Conservation (phyloP, 2,329 filamentous ascomycete genomes). For the Colletotrichum sansevieriae region DNA sequence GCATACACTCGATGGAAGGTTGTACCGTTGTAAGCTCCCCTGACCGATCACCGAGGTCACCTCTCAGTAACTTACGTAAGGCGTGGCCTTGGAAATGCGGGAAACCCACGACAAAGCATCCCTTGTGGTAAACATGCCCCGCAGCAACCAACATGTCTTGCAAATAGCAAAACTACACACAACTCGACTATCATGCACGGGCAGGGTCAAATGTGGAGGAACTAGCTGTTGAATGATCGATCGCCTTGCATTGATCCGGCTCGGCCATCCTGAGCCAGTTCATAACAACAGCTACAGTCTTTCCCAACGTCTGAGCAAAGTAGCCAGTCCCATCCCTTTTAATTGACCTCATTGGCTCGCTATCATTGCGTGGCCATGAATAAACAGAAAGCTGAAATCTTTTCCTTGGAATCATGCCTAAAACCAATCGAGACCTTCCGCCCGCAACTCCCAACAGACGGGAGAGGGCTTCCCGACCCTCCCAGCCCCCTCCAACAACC, state of each 20-base stretch:
- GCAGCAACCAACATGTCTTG: neutral
- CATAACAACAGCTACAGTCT: slow-evolving; percentile 36
- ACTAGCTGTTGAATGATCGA: neutral
- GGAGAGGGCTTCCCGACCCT: slow-evolving; percentile 37
- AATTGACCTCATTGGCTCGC: slow-evolving; percentile 41
- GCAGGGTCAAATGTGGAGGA: neutral
- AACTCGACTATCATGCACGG: neutral
- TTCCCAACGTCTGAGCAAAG: slow-evolving; percentile 40
- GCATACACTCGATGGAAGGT: slow-evolving; percentile 14
- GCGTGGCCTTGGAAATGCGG: too few species aligned
- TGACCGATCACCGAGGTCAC: slow-evolving; percentile 4
- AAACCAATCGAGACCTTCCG: slow-evolving; percentile 39
- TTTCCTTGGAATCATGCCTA: slow-evolving; percentile 43
- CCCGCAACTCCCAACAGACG: slow-evolving; percentile 25
- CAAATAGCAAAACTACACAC: too few species aligned
- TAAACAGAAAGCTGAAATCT: slow-evolving; percentile 42
- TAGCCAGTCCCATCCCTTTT: slow-evolving; percentile 41
- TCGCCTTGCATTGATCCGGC: slow-evolving; percentile 21
- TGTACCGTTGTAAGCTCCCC: neutral
- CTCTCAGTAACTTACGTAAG: neutral
- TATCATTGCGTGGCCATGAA: slow-evolving; percentile 38
- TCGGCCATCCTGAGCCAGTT: slow-evolving; percentile 27
- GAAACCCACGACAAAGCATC: too few species aligned
- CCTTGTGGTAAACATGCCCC: too few species aligned
- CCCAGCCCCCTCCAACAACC: slow-evolving; percentile 20